These are phyloP conservation scores for Flaveria linearis DNA, from an alignment of 129 eudicot genomes.

Conservation along the genomic window DNA sequence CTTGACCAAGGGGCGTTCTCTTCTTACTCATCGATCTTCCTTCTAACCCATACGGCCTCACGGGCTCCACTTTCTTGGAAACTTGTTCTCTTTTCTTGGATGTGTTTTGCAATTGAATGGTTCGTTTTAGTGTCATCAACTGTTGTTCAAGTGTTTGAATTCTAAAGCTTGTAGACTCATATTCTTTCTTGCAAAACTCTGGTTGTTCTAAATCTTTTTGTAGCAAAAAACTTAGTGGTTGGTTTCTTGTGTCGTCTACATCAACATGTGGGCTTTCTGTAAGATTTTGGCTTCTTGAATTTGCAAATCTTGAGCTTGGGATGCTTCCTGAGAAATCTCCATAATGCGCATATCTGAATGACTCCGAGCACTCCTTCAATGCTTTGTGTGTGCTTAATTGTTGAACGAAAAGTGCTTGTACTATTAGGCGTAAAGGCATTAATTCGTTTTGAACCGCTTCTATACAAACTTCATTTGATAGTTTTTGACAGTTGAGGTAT, in stretches of 20 bases:
- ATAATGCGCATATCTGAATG: slow-evolving; percentile 60
- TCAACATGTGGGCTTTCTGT: slow-evolving; percentile 53
- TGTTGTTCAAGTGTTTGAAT: slow-evolving; percentile 86
- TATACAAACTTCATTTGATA: slow-evolving; percentile 80
- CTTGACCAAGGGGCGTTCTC: slow-evolving; percentile 57
- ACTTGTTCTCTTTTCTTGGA: slow-evolving; percentile 35
- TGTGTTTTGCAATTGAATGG: slow-evolving; percentile 56
- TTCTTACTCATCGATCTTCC: slow-evolving; percentile 67
- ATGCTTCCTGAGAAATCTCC: slow-evolving; percentile 78
- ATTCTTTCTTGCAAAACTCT: slow-evolving; percentile 53
- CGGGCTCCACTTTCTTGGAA: slow-evolving; percentile 40
- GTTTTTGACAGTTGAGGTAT: slow-evolving; percentile 84
- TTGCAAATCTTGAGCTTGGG: slow-evolving; percentile 54
- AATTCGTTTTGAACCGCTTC: slow-evolving; percentile 89
- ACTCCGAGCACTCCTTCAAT: slow-evolving; percentile 78
- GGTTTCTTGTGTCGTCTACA: slow-evolving; percentile 46
- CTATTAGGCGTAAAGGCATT: slow-evolving; percentile 85
- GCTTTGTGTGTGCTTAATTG: slow-evolving; percentile 82
- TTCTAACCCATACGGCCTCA: slow-evolving; percentile 43
- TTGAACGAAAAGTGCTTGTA: slow-evolving; percentile 91
- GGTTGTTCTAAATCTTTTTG: slow-evolving; percentile 46
- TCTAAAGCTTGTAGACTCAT: slow-evolving; percentile 89
- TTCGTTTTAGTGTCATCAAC: slow-evolving; percentile 58
- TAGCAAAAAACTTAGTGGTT: slow-evolving; percentile 48
- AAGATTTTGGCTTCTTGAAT: slow-evolving; percentile 66